A percentile compares a stretch with the other conserved stretches of the same genome.
phyloP scores from a whole-genome alignment of 2,329 filamentous ascomycete genomes.

The Zalaria obscura region DNA sequence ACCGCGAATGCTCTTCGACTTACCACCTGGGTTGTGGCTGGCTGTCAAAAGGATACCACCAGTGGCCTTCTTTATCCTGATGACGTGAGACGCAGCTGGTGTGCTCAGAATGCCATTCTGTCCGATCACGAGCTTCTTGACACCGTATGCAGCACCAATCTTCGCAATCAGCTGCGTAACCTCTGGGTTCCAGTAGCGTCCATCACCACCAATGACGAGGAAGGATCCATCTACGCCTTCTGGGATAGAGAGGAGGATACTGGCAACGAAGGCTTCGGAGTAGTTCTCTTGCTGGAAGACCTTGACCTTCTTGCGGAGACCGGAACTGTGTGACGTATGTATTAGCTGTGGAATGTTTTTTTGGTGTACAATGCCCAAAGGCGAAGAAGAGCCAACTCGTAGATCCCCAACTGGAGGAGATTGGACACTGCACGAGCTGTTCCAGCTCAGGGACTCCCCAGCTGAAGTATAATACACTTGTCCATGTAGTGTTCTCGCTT shows the following conservation, averaged over 20 bases:
- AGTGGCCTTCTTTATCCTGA: slow-evolving; percentile 86
- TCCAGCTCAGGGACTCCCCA: no score
- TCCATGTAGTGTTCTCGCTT: no score
- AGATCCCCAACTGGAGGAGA: no score
- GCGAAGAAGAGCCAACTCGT: no score
- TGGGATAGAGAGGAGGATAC: slow-evolving; percentile 89
- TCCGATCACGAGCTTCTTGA: slow-evolving; percentile 96
- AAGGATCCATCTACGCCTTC: slow-evolving; percentile 79
- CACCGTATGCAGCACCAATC: slow-evolving; percentile 90
- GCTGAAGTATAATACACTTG: no score
- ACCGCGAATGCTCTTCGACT: slow-evolving; percentile 18
- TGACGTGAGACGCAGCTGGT: slow-evolving; percentile 88
- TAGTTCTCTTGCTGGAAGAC: slow-evolving; percentile 94
- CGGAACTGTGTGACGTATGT: slow-evolving; percentile 48
- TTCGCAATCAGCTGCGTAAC: slow-evolving; percentile 94
- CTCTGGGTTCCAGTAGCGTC: slow-evolving; percentile 93
- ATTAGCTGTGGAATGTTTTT: no score
- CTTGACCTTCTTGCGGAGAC: slow-evolving; percentile 96
- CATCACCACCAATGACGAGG: slow-evolving; percentile 95
- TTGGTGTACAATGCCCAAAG: no score
- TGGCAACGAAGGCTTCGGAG: slow-evolving; percentile 87
- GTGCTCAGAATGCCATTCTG: slow-evolving; percentile 95
- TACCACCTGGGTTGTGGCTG: slow-evolving; percentile 95
- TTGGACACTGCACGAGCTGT: no score
- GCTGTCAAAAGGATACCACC: slow-evolving; percentile 94